Evolutionary conservation across 2,329 filamentous ascomycete genomes (phyloP).

Genomic region (Fusarium nurragi): DNA sequence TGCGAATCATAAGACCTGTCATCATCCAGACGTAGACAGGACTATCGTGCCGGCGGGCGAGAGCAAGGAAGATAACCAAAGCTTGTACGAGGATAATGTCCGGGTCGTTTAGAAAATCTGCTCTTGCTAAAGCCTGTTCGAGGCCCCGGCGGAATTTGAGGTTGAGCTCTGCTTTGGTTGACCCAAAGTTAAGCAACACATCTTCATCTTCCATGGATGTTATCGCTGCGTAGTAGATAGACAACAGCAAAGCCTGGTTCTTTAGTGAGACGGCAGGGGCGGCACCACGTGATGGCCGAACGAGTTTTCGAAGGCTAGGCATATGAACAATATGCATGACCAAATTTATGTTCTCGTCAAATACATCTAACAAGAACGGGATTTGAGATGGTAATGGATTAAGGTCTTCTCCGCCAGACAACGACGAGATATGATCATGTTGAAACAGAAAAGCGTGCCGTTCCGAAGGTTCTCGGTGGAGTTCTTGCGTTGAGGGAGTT

Average conservation of each 20-base stretch:
- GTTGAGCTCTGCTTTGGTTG: constrained; percentile 56
- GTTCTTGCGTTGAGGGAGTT: constrained; percentile 50
- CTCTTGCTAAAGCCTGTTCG: constrained; percentile 69
- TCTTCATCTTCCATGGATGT: constrained; percentile 67
- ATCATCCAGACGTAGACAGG: constrained; percentile 69
- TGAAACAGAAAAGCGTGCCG: constrained; percentile 63
- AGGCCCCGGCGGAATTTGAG: constrained; percentile 63
- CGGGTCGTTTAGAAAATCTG: constrained; percentile 67
- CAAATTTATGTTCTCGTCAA: constrained; percentile 61
- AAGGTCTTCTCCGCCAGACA: constrained; percentile 51
- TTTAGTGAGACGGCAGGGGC: constrained; percentile 50
- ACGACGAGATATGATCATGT: constrained; percentile 51
- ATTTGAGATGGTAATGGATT: constrained; percentile 65
- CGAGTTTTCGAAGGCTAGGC: constrained; percentile 50
- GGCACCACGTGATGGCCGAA: constrained; percentile 49
- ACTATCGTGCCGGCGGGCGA: constrained; percentile 62
- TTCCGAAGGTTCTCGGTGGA: constrained; percentile 55
- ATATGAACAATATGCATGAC: constrained; percentile 57
- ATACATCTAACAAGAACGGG: constrained; percentile 62
- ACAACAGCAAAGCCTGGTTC: constrained; percentile 64
- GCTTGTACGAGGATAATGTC: constrained; percentile 70
- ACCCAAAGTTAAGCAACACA: constrained; percentile 60
- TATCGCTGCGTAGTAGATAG: constrained; percentile 66
- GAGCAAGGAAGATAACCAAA: constrained; percentile 66
- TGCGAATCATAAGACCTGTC: constrained; percentile 68